phyloP scores from a whole-genome alignment of 768 basidiomycete species.

The Mycena vulgaris region DNA sequence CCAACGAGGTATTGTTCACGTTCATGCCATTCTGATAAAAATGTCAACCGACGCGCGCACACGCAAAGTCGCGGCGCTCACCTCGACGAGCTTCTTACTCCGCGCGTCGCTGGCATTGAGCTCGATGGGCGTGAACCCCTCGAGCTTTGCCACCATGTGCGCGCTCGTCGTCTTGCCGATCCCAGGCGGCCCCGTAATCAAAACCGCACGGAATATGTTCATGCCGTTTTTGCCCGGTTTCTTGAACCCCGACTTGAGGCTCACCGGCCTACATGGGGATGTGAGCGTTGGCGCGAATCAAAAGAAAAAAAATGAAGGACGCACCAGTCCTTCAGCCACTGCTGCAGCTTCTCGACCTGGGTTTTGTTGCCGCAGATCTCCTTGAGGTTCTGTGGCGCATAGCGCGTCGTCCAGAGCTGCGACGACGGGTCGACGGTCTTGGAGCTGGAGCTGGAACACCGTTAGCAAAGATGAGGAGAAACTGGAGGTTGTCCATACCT shows the following conservation, averaged over 20 bases:
- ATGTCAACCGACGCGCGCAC: not conserved
- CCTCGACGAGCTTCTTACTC: constrained; percentile 98
- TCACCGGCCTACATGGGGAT: constrained; percentile 71
- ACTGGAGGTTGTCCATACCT: constrained; percentile 36
- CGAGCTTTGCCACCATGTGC: constrained; percentile 92
- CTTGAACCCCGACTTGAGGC: constrained; percentile 85
- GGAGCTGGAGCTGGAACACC: constrained; percentile 33
- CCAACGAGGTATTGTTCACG: constrained; percentile 89
- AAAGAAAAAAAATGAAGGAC: constrained; percentile 39
- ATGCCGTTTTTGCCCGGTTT: constrained; percentile 94
- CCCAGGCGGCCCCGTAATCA: constrained; percentile 95
- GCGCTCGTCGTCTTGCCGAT: constrained; percentile 99
- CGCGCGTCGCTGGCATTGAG: constrained; percentile 96
- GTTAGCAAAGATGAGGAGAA: not conserved
- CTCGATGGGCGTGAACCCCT: constrained; percentile 94
- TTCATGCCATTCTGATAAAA: constrained; percentile 84
- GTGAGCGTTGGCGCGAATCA: not conserved
- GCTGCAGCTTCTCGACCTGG: constrained; percentile 88
- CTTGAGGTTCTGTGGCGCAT: constrained; percentile 89
- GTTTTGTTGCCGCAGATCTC: constrained; percentile 98
- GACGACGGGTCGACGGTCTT: constrained; percentile 61
- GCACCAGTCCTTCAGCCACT: constrained; percentile 92
- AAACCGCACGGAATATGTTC: constrained; percentile 88
- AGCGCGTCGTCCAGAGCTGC: constrained; percentile 96
- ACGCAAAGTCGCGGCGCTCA: constrained; percentile 46